Evolutionary conservation across 2,329 filamentous ascomycete species (phyloP), one percentile per base, ranked within the genome.

Genomic region (Arthrinium puccinioides): DNA sequence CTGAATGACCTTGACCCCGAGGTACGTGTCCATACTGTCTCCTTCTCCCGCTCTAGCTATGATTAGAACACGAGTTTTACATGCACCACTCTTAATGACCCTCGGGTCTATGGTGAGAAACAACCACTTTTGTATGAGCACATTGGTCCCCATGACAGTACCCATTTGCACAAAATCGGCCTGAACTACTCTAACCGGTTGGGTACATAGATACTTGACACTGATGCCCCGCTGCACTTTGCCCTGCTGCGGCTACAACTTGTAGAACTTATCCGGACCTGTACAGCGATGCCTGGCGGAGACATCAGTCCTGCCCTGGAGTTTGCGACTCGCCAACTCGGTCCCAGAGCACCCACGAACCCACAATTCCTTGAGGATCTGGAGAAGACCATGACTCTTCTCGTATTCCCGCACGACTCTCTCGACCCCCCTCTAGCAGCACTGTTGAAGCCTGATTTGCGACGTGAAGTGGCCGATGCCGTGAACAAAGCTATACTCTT

Each of bases 81-180:
- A 98, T 98, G 92, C 92, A 98, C 92, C 92, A 98, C 92, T 88
- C 92, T 87, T 92, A n/a, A 97, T 78, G 72, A 72, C 74, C 79
- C 80, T 76, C 71, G 72, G 78, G 79, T 81, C 77, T 66, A 78
- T 92, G 92, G 94, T 94, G 90, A 97, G 75, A 79, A 80, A 82
- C 71, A 77, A 76, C 74, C 74, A 79, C 73, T 66, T 67, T 64
- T 63, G 45, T 82, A 88, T 92, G 87, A 94, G 71, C 73, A 52
- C 44, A 56, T 21, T 34, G 20, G 29, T 36, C 41, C 28, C 31
- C 5, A 13, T 39, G 7, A 16, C 19, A 9, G 19, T 30, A 13
- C 34, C 26, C 8, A 18, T 9, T 11, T 14, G 8, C n/a, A 6
- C 21, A 21, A 20, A 3, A 23, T n/a, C 14, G 39, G n/a, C 30